phyloP scores from a whole-genome alignment of 208 protist genomes.

The Wallacemonas sp. region DNA sequence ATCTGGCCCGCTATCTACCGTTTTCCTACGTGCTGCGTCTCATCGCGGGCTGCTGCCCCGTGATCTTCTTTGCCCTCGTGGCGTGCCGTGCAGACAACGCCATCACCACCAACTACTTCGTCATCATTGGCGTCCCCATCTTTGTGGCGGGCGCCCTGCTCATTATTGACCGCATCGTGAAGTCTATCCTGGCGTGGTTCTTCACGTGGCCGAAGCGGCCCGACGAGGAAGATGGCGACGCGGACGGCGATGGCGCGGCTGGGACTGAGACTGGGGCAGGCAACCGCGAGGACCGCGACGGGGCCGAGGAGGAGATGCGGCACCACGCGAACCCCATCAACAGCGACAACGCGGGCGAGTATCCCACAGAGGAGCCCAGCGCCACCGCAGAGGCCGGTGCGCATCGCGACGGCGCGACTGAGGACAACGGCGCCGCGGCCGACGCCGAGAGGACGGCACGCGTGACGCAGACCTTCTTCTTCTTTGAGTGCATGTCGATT shows the following conservation, averaged over 20 bases:
- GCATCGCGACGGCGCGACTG: background rate
- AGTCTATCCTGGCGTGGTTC: constrained; percentile 15
- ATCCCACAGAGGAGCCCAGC: background rate
- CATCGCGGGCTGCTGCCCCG: constrained; percentile 27
- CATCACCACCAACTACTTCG: constrained; percentile 72
- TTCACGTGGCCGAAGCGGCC: constrained; percentile 5
- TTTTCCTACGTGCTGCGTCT: constrained; percentile 40
- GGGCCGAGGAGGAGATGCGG: background rate
- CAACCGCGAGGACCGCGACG: background rate
- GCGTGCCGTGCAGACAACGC: constrained; percentile 65
- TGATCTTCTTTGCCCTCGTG: constrained; percentile 58
- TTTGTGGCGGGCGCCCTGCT: constrained; percentile 36
- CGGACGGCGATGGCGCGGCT: background rate
- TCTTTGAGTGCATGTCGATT: constrained; percentile 16
- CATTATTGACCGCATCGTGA: constrained; percentile 31
- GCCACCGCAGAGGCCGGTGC: background rate
- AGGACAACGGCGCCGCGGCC: no score
- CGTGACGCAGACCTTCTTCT: background rate
- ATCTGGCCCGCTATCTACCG: constrained; percentile 30
- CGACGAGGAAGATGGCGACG: background rate
- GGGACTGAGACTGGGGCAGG: no score
- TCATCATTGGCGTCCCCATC: constrained; percentile 59
- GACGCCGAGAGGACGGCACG: background rate
- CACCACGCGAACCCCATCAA: background rate
- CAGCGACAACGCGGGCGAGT: no score